Conservation (phyloP, 2,329 filamentous ascomycete genomes). For the Alternaria arborescens region DNA sequence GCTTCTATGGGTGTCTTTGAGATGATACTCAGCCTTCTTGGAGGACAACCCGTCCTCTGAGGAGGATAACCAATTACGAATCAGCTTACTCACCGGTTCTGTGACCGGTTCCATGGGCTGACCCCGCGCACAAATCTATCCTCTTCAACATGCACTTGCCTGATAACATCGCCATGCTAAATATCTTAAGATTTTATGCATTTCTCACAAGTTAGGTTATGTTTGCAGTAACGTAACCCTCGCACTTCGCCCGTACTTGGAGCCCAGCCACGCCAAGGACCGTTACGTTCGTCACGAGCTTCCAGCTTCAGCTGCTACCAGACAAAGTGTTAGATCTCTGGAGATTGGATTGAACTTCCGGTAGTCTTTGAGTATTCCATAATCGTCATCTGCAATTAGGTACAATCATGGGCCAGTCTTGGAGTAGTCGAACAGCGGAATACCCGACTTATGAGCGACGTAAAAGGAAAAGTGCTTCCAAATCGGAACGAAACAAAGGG, state of each 20-base stretch:
- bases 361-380: no score
- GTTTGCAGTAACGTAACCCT: not conserved
- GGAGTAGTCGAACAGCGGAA: constrained; percentile 6
- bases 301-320: not conserved
- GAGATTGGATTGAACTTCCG: not conserved
- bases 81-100: constrained; percentile 13
- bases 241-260: not conserved
- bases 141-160: constrained; percentile 6
- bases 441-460: not conserved
- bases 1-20: not conserved
- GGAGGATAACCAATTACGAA: constrained; percentile 16
- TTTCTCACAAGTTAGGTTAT: not conserved
- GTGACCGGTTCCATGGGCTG: constrained; percentile 14
- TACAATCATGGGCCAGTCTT: constrained; percentile 17
- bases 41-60: constrained; percentile 1
- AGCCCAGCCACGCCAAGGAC: not conserved
- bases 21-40: not conserved
- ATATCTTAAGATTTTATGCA: not conserved
- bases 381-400: not conserved
- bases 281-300: not conserved
- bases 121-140: constrained; percentile 14
- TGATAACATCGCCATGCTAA: not conserved
- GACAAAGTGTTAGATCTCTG: not conserved
- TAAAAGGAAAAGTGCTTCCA: not conserved
- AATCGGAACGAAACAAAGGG: not conserved